phyloP scores from a whole-genome alignment of 441 rosid genomes.

The Isatis lusitanica region DNA sequence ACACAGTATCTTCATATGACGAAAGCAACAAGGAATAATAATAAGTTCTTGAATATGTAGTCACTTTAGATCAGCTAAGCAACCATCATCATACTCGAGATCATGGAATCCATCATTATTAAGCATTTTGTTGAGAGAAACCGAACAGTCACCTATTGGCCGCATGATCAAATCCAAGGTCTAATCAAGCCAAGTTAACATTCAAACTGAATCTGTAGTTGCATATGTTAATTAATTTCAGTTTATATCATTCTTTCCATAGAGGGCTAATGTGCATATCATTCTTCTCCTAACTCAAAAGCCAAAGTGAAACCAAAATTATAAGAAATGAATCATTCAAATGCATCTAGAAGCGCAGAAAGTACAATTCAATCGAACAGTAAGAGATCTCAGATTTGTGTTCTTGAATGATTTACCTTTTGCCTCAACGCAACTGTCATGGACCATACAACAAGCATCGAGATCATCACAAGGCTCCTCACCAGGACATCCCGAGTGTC shows the following conservation, averaged over 20 bases:
- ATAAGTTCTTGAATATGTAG: no score
- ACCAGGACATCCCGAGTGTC: slow-evolving; percentile 86
- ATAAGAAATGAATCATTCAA: not conserved
- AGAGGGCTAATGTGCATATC: not conserved
- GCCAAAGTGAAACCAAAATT: not conserved
- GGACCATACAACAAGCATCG: slow-evolving; percentile 87
- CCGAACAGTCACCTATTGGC: not conserved
- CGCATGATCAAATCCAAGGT: not conserved
- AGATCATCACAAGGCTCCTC: slow-evolving; percentile 93
- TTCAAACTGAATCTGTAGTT: not conserved
- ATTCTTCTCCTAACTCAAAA: not conserved
- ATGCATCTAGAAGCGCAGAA: no score
- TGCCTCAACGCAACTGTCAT: slow-evolving; percentile 77
- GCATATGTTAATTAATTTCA: not conserved
- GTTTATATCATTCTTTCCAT: not conserved
- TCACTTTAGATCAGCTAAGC: no score
- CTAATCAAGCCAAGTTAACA: not conserved
- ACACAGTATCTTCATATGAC: not conserved
- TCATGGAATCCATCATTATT: no score
- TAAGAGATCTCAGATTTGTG: not conserved
- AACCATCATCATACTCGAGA: no score
- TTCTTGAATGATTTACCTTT: slow-evolving; percentile 46
- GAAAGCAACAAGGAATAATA: not conserved
- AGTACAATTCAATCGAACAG: no score
- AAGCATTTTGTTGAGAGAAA: not conserved